Base-by-base conservation (phyloP, 257 asterid species). In the Fraxinus excelsior region DNA sequence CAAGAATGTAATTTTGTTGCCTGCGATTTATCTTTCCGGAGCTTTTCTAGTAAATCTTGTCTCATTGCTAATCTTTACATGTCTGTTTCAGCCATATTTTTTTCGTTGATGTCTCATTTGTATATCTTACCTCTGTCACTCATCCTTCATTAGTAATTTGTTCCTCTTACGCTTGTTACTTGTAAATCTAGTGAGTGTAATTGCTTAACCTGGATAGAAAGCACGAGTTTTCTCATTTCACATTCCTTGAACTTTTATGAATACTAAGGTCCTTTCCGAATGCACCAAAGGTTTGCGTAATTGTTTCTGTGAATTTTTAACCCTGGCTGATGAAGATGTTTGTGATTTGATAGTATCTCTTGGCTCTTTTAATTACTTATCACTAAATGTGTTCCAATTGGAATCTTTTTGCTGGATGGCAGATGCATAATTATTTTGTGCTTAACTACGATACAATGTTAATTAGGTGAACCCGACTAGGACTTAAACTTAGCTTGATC, bases 201-300 rank as follows among this genome's bases (percentile, higher is more conserved):
- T 42, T 72, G 42, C 62, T 25, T n/a, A 31, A 29, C 67, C 40
- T 12, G 42, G 53, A 53, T 79, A 67, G 75, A 68, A 67, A 75
- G 46, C 69, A 31, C n/a, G 7, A 16, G 73, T 10, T 62, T 62
- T 70, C 9, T 74, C 53, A 26, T 53, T 23, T 21, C 13, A 21
- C 58, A 8, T 70, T 42, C 76, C 67, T 21, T 6, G 49, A 6
- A 7, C 73, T 23, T 64, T 25, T 18, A 28, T 38, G 65, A 37
- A 62, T 25, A 23, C 18, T 67, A 14, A 62, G 44, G 12, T 37
- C 19, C 60, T 72, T 37, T 37, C 38, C n/a, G 16, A 35, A 37
- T 49, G 37, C 44, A 25, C 26, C 76, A 56, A 9, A n/a, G n/a
- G 19, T 67, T 72, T 72, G 62, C 21, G 16, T 7, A 31, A 16